These are phyloP conservation scores for Candida michaelii DNA, from an alignment of 805 yeast genomes.

Conservation along the genomic window DNA sequence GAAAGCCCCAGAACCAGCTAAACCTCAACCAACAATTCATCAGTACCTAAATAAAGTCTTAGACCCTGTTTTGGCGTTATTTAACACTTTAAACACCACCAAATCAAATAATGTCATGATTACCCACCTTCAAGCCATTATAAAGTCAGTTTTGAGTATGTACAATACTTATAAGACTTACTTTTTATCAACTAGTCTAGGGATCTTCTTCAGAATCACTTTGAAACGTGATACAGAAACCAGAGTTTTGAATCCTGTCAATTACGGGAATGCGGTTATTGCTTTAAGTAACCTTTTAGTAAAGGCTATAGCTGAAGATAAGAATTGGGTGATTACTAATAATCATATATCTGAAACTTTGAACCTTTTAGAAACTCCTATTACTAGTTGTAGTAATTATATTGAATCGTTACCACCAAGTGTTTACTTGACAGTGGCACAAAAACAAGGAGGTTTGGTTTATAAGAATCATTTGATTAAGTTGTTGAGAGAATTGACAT, in stretches of 20 bases:
- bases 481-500: constrained; percentile 60
- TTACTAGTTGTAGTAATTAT: constrained; percentile 41
- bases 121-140: constrained; percentile 14
- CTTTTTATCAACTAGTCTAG: constrained; percentile 33
- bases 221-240: constrained; percentile 56
- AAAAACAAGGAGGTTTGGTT: constrained; percentile 16
- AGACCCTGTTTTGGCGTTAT: constrained; percentile 5
- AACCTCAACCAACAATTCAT: neutral
- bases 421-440: constrained; percentile 42
- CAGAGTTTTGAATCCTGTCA: constrained; percentile 57
- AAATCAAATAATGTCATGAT: constrained; percentile 6
- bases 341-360: constrained; percentile 58
- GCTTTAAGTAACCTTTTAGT: constrained; percentile 57
- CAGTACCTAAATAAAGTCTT: constrained; percentile 4
- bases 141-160: constrained; percentile 3
- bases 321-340: constrained; percentile 50
- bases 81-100: constrained; percentile 7
- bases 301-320: constrained; percentile 65
- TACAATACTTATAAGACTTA: constrained; percentile 19
- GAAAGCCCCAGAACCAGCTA: neutral
- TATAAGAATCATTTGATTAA: constrained; percentile 43
- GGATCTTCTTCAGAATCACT: constrained; percentile 36
- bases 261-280: constrained; percentile 62
- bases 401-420: constrained; percentile 42
- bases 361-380: constrained; percentile 58